Conservation (phyloP, 1,284 basidiomycete species). For the Athelia sp. region DNA sequence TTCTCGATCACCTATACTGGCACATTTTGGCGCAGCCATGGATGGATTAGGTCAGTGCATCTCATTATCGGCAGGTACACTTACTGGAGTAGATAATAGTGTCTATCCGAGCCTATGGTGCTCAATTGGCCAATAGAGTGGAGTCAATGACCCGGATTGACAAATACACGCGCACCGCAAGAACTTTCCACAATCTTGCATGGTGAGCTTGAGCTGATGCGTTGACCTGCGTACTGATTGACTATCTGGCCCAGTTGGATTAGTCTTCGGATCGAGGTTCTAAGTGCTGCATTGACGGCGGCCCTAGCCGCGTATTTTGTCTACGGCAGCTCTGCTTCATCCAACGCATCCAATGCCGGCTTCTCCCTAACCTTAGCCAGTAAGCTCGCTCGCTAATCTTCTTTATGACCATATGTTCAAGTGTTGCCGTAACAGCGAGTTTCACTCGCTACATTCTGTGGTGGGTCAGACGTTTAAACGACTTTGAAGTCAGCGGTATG, state of each 20-base stretch:
- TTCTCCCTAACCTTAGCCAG: conserved; percentile 48
- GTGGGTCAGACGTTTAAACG: conserved; percentile 49
- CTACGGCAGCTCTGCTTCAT: conserved; percentile 22
- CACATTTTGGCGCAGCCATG: conserved; percentile 36
- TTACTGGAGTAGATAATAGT: conserved; percentile 15
- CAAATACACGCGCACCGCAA: conserved; percentile 30
- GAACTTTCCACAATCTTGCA: conserved; percentile 38
- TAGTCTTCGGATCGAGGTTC: conserved; percentile 33
- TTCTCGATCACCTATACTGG: conserved; percentile 36
- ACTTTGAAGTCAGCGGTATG: conserved; percentile 55
- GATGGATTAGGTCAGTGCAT: conserved; percentile 34
- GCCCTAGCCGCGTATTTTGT: conserved; percentile 12
- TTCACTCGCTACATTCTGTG: conserved; percentile 53
- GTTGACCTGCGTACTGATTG: neutral
- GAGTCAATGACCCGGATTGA: conserved; percentile 34
- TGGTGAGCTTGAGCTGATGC: conserved; percentile 6
- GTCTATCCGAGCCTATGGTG: conserved; percentile 29
- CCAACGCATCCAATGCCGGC: conserved; percentile 40
- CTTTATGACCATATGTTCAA: too few species aligned
- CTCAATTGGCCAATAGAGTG: conserved; percentile 29
- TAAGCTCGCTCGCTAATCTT: conserved; percentile 7
- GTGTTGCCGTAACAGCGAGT: conserved; percentile 2
- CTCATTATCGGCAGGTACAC: conserved; percentile 32
- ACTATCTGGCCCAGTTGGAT: conserved; percentile 26
- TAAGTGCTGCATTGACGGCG: conserved; percentile 30